Evolutionary conservation across 345 rosid species (phyloP).

Genomic region (Aquilaria sinensis): DNA sequence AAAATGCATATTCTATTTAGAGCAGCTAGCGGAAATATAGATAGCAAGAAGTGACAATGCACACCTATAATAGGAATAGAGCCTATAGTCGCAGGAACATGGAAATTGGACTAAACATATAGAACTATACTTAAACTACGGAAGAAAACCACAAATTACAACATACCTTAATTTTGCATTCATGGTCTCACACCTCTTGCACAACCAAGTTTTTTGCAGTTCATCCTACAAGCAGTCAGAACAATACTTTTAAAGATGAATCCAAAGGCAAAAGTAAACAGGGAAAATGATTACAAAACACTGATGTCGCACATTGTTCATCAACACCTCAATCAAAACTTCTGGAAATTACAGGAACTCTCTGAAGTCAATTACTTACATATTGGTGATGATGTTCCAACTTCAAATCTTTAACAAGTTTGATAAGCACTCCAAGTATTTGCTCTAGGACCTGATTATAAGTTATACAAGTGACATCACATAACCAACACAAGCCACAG

Average conservation of each 20-base stretch:
- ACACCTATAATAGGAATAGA: too few relatives aligned
- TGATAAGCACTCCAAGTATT: constrained; percentile 91
- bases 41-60: too few relatives aligned
- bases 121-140: too few relatives aligned
- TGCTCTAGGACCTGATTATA: constrained; percentile 80
- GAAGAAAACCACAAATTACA: too few relatives aligned
- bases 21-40: too few relatives aligned
- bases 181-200: constrained; percentile 98
- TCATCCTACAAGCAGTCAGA: constrained; percentile 51
- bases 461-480: constrained; percentile 12
- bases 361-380: constrained; percentile 32
- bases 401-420: constrained; percentile 96
- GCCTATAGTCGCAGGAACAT: too few relatives aligned
- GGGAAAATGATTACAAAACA: background rate
- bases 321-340: background rate
- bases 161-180: constrained; percentile 85
- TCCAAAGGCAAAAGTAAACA: constrained; percentile 4
- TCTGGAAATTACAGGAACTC: background rate
- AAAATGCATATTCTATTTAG: too few relatives aligned
- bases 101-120: too few relatives aligned
- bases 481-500: constrained; percentile 2
- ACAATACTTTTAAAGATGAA: constrained; percentile 3
- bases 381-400: constrained; percentile 92
- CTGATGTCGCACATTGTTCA: too few relatives aligned
- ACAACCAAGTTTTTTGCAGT: constrained; percentile 86